These are phyloP conservation scores for Dovyalis caffra DNA, from an alignment of 345 rosid species.

Conservation along the genomic window DNA sequence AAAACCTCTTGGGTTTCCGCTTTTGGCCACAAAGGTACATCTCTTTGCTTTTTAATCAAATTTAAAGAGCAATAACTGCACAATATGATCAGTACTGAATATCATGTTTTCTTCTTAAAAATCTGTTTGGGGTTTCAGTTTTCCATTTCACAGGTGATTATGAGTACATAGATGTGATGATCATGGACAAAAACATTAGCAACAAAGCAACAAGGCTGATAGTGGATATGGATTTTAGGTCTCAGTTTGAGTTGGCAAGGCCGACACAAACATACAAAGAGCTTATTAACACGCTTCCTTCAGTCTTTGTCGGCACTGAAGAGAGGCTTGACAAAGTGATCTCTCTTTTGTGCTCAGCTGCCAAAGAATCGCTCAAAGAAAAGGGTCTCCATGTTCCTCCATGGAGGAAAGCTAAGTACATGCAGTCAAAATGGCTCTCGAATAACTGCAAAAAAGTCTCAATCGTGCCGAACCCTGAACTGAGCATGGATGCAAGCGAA, in stretches of 20 bases:
- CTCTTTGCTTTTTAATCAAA: not conserved
- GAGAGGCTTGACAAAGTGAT: slow-evolving; percentile 41
- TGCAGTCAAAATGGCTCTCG: slow-evolving; percentile 57
- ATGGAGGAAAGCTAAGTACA: slow-evolving; percentile 51
- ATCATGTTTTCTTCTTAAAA: not conserved
- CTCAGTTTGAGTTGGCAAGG: slow-evolving; percentile 55
- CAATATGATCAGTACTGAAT: not conserved
- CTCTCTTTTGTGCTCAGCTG: slow-evolving; percentile 43
- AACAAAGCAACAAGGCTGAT: slow-evolving; percentile 34
- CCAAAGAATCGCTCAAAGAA: slow-evolving; percentile 40
- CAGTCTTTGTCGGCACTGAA: slow-evolving; percentile 41
- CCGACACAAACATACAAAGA: slow-evolving; percentile 41
- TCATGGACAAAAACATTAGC: not conserved
- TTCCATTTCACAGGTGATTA: slow-evolving; percentile 32
- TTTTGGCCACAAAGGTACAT: slow-evolving; percentile 16
- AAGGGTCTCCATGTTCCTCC: slow-evolving; percentile 47
- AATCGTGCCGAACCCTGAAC: not conserved
- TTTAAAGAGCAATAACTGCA: not conserved
- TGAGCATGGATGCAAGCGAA: not conserved
- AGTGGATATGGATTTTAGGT: slow-evolving; percentile 51
- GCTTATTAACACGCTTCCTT: slow-evolving; percentile 31
- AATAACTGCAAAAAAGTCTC: slow-evolving; percentile 38
- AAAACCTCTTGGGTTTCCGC: slow-evolving; percentile 29
- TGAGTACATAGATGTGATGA: slow-evolving; percentile 48
- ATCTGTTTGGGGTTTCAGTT: slow-evolving; percentile 12